Conservation (phyloP, 192 early-diverging fungal species). For the Umbelopsis sp. region DNA sequence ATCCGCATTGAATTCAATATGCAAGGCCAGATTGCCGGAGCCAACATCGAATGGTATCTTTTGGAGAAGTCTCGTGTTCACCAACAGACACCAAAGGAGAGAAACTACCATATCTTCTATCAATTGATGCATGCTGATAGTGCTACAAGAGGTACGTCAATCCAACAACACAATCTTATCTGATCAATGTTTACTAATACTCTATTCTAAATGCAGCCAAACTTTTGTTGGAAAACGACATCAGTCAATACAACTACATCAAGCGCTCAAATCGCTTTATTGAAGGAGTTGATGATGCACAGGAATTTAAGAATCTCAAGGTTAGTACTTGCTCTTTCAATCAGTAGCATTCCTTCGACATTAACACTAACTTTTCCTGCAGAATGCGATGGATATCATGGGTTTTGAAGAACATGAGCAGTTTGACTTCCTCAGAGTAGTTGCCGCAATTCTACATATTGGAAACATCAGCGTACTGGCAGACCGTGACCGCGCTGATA, state of each 20-base stretch:
- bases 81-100: slow-evolving; percentile 86
- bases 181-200: not conserved
- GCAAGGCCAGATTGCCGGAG: slow-evolving; percentile 86
- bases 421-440: slow-evolving; percentile 74
- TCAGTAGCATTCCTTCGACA: no score
- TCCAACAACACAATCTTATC: not conserved
- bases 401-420: slow-evolving; percentile 78
- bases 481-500: slow-evolving; percentile 86
- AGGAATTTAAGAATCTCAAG: slow-evolving; percentile 75
- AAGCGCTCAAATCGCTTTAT: slow-evolving; percentile 86
- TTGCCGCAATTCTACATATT: slow-evolving; percentile 89
- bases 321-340: slow-evolving; percentile 7
- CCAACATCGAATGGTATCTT: slow-evolving; percentile 96
- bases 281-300: slow-evolving; percentile 89
- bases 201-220: slow-evolving; percentile 39
- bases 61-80: slow-evolving; percentile 98
- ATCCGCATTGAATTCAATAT: slow-evolving; percentile 96
- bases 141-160: slow-evolving; percentile 60
- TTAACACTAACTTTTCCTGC: not conserved
- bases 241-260: slow-evolving; percentile 83
- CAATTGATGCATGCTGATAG: slow-evolving; percentile 91
- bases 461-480: slow-evolving; percentile 87
- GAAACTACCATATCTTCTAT: slow-evolving; percentile 99
- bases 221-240: slow-evolving; percentile 73
- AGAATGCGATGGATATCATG: slow-evolving; percentile 84